Percentiles rank a stretch among this genome's conserved stretches.
Conservation (phyloP, 371 early-diverging fungal genomes). For the Choanephora cucurbitarum region DNA sequence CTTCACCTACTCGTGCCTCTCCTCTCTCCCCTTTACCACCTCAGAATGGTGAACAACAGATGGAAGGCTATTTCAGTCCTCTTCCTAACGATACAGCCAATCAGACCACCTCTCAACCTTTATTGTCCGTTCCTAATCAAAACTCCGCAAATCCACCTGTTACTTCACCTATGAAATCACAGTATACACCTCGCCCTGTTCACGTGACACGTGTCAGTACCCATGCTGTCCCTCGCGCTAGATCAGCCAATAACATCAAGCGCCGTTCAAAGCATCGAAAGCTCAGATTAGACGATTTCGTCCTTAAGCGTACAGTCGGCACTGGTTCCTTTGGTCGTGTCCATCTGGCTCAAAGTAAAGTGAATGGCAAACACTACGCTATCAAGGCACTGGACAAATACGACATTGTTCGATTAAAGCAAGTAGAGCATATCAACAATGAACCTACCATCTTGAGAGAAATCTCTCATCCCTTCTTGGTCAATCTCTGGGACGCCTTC, state of each 20-base stretch:
- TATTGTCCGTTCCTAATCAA: background rate
- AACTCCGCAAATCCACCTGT: conserved; percentile 17
- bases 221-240: conserved; percentile 23
- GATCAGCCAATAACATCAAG: conserved; percentile 1
- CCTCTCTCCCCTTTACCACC: conserved; percentile 30
- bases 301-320: conserved; percentile 61
- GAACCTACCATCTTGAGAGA: conserved; percentile 86
- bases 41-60: conserved; percentile 2
- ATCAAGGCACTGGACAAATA: conserved; percentile 92
- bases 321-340: conserved; percentile 75
- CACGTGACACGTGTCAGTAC: conserved; percentile 23
- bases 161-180: conserved; percentile 19
- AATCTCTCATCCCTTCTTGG: conserved; percentile 88
- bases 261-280: conserved; percentile 27
- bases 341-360: conserved; percentile 57
- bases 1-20: conserved; percentile 30
- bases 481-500: conserved; percentile 90
- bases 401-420: conserved; percentile 92
- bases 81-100: conserved; percentile 7
- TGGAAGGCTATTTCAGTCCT: conserved; percentile 20
- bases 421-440: conserved; percentile 89
- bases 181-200: conserved; percentile 17
- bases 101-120: background rate
- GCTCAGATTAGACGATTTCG: conserved; percentile 32
- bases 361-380: conserved; percentile 67